These are phyloP conservation scores for Colletotrichum cereale DNA, from an alignment of 2,329 filamentous ascomycete species.

Conservation along the genomic window DNA sequence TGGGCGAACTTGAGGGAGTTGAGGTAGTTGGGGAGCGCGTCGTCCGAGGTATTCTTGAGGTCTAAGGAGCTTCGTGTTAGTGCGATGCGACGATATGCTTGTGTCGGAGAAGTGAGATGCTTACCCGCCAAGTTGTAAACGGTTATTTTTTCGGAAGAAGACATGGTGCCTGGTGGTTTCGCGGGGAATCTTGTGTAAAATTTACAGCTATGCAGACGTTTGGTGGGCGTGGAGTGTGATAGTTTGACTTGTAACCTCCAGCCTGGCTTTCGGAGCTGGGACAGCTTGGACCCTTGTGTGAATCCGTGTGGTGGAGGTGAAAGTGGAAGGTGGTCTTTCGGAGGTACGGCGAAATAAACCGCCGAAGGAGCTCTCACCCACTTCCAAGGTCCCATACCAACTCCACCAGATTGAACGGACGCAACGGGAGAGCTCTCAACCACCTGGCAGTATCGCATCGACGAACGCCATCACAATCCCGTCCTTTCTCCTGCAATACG, in stretches of 20 bases:
- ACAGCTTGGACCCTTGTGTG: conserved; percentile 38
- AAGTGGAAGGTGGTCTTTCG: conserved; percentile 45
- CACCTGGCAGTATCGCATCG: conserved; percentile 18
- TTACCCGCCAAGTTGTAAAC: conserved; percentile 76
- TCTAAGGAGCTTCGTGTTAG: conserved; percentile 65
- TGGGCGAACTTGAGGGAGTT: conserved; percentile 88
- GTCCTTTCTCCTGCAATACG: not conserved
- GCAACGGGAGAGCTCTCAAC: conserved; percentile 22
- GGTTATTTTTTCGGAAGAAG: conserved; percentile 69
- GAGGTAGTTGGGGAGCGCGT: conserved; percentile 93
- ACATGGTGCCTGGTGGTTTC: conserved; percentile 49
- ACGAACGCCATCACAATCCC: conserved; percentile 11
- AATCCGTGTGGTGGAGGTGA: conserved; percentile 12
- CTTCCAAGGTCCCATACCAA: not conserved
- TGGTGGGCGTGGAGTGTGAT: conserved; percentile 19
- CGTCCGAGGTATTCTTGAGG: conserved; percentile 96
- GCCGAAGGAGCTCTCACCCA: conserved; percentile 37
- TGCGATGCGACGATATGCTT: conserved; percentile 30
- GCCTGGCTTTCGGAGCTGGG: conserved; percentile 36
- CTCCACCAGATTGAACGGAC: conserved; percentile 9
- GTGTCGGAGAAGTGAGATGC: conserved; percentile 9
- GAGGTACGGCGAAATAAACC: conserved; percentile 37
- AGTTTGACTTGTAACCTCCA: conserved; percentile 38
- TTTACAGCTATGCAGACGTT: not conserved
- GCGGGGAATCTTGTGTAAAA: not conserved